These are phyloP conservation scores for Nicotiana undulata DNA, from an alignment of 257 asterid species.

Conservation along the genomic window DNA sequence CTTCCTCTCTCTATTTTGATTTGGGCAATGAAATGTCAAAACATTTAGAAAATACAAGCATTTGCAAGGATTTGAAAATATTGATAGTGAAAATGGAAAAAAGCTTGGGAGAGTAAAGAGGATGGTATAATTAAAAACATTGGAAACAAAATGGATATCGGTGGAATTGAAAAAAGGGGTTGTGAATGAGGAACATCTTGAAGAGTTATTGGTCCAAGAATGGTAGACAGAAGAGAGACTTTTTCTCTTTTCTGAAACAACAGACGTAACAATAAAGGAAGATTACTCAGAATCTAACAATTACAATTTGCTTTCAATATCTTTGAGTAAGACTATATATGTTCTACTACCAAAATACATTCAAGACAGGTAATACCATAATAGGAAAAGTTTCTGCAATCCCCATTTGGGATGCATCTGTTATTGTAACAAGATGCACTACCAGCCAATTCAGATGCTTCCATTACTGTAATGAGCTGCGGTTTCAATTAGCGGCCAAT, in stretches of 20 bases:
- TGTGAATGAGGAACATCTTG: background rate
- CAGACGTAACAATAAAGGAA: background rate
- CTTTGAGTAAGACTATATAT: background rate
- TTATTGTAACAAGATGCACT: background rate
- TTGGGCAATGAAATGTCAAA: background rate
- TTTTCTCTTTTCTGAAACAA: background rate
- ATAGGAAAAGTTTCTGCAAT: background rate
- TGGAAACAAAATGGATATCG: background rate
- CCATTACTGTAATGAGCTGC: background rate
- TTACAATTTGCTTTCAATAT: background rate
- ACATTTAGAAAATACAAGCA: background rate
- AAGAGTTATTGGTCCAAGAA: background rate
- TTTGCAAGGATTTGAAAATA: background rate
- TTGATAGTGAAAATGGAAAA: background rate
- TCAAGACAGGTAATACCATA: background rate
- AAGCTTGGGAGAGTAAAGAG: background rate
- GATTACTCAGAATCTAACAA: background rate
- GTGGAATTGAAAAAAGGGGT: background rate
- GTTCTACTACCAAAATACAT: background rate
- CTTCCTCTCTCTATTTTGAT: background rate
- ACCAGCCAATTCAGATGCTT: background rate
- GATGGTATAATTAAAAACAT: background rate
- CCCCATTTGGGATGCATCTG: background rate
- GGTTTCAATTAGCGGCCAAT: background rate
- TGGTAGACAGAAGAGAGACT: background rate